phyloP scores from a whole-genome alignment of 2,329 filamentous ascomycete species.

The Rugonectria rugulosa region DNA sequence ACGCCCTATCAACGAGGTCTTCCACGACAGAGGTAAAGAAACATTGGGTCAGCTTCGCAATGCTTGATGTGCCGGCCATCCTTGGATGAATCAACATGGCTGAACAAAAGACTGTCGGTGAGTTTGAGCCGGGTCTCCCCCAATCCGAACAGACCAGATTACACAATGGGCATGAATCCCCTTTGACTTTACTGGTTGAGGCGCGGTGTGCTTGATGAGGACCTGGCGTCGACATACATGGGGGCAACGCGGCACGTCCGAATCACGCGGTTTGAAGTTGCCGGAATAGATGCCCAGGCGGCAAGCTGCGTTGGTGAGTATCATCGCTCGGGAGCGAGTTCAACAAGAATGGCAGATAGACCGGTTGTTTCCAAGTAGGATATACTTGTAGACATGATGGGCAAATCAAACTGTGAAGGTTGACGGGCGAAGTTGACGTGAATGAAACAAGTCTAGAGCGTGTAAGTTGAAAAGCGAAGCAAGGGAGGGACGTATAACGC shows the following conservation, averaged over 20 bases:
- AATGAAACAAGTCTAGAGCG: slow-evolving; percentile 1
- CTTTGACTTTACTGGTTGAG: not conserved
- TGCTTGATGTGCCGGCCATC: not conserved
- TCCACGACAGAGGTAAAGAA: not conserved
- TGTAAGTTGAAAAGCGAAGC: too few species aligned
- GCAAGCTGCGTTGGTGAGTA: slow-evolving; percentile 1
- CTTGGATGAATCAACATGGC: not conserved
- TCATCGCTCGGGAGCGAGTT: slow-evolving; percentile 1
- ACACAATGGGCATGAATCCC: not conserved
- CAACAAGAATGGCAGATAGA: too few species aligned
- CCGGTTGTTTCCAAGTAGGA: too few species aligned
- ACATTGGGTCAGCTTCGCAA: not conserved
- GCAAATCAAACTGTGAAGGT: too few species aligned
- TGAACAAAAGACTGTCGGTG: not conserved
- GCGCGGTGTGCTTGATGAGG: not conserved
- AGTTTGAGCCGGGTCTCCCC: not conserved
- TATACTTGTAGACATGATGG: too few species aligned
- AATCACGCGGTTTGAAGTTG: slow-evolving; percentile 12
- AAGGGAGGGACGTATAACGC: not conserved
- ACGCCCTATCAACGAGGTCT: not conserved
- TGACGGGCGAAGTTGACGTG: not conserved
- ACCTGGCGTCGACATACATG: slow-evolving; percentile 1
- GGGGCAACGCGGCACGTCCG: slow-evolving; percentile 10
- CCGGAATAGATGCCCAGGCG: not conserved
- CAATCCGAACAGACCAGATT: slow-evolving; percentile 9